A percentile compares a stretch with the other conserved stretches of the same genome.
Conservation (phyloP, 768 basidiomycete species). For the Filobasidium wieringae region DNA sequence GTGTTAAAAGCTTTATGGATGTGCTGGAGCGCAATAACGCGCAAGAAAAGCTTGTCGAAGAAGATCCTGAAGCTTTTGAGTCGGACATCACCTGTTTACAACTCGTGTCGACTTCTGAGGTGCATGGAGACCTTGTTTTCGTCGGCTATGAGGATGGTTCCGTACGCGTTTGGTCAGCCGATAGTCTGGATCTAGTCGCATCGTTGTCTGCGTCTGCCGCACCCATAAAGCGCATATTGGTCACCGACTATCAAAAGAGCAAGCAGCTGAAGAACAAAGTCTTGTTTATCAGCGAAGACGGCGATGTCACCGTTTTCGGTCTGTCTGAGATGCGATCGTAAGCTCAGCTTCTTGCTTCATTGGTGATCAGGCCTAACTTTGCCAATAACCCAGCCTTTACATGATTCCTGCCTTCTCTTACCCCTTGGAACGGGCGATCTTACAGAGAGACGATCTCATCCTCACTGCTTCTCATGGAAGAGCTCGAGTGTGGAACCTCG, state of each 20-base stretch:
- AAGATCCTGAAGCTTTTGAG: conserved; percentile 18
- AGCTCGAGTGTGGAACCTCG: conserved; percentile 76
- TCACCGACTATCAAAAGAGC: conserved; percentile 63
- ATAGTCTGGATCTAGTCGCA: background rate
- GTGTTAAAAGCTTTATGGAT: background rate
- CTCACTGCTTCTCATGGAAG: conserved; percentile 63
- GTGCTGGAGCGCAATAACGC: background rate
- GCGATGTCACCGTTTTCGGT: conserved; percentile 20
- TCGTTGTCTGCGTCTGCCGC: background rate
- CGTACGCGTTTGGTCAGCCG: conserved; percentile 28
- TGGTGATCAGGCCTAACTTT: background rate
- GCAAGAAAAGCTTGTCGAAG: background rate
- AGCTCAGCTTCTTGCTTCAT: background rate
- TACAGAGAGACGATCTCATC: conserved; percentile 33
- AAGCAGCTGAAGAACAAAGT: conserved; percentile 32
- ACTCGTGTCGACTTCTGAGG: background rate
- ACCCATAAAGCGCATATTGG: conserved; percentile 50
- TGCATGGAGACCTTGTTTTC: conserved; percentile 13
- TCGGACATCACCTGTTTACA: conserved; percentile 18
- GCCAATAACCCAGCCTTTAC: background rate
- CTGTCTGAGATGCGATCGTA: conserved; percentile 7
- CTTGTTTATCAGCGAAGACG: conserved; percentile 35
- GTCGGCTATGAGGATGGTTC: conserved; percentile 36
- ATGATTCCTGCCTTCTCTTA: conserved; percentile 2
- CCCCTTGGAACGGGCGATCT: background rate